Base-by-base conservation (phyloP, 345 rosid species). In the Bruguiera sexangula region DNA sequence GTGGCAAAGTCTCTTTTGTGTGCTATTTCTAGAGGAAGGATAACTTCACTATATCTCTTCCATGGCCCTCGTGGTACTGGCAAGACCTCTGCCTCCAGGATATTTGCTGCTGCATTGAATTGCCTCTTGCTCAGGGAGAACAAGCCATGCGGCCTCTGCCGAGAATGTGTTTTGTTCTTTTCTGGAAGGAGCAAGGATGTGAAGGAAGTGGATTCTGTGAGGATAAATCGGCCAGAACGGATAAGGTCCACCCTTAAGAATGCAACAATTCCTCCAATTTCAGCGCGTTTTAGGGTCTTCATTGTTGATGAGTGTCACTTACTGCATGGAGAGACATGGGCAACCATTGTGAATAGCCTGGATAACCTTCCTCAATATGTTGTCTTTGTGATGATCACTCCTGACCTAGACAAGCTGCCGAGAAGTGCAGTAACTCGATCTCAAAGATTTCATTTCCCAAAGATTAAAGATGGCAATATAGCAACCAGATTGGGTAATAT, bases 1-100 rank as follows among this genome's bases (percentile, higher is more conserved):
- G 92, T 90, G 3, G 89, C 82, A 56, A 85, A 81, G 77, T 87
- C 96, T 78, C 89, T 95, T 64, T 73, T 88, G 76, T 79, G 85
- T 83, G 94, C 96, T 62, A 76, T 95, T 63, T 81, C 89, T 53
- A 87, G 83, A 67, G 96, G 91, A 55, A 87, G 87, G 81, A 76
- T 92, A 74, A 62, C 97, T 62, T 85, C 96, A 31, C 59, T 88
- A 8, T 88, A 95, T 75, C 90, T 95, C 29, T 92, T 95, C 66
- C 89, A 92, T 31, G 99, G 99, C 51, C 96, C 96, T 73, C 97
- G 91, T 51, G 99, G 97, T 29, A 86, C 96, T 0, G 99, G 99
- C 51, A 92, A 95, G 83, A 95, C 96, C 8, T 90, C 91, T 48
- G 90, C 99, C 9, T 84, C 97, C 13, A 86, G 86, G 81, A 85